Evolutionary conservation across 148 eudicot genomes (phyloP).

Genomic region (Persicaria tinctoria): DNA sequence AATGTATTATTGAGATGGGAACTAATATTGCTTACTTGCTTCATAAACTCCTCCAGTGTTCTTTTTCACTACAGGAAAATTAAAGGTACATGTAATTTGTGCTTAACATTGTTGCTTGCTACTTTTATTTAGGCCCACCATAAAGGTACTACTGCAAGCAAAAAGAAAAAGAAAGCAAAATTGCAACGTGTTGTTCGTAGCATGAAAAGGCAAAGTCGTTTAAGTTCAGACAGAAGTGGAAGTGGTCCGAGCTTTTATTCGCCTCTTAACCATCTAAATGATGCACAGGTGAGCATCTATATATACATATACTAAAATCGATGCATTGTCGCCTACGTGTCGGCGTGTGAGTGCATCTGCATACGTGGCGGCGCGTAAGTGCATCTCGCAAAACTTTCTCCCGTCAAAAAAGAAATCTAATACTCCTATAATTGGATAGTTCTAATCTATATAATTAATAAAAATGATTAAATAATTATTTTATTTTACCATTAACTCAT

Average conservation of each 20-base stretch:
- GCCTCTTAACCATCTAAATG: constrained; percentile 78
- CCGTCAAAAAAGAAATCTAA: too few species aligned
- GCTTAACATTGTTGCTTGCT: not conserved
- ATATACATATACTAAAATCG: too few species aligned
- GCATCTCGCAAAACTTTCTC: too few species aligned
- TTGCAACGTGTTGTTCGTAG: constrained; percentile 79
- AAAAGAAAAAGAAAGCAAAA: constrained; percentile 97
- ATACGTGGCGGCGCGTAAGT: too few species aligned
- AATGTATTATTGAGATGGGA: not conserved
- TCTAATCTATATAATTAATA: too few species aligned
- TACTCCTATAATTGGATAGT: too few species aligned
- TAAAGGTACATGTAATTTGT: not conserved
- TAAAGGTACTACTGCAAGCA: constrained; percentile 82
- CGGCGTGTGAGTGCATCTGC: too few species aligned
- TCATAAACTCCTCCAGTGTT: not conserved
- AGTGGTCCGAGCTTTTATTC: constrained; percentile 66
- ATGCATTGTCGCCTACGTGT: too few species aligned
- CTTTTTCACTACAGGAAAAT: not conserved
- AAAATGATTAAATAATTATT: too few species aligned
- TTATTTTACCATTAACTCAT: too few species aligned
- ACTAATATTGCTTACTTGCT: not conserved
- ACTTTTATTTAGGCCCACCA: constrained; percentile 53
- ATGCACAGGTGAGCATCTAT: constrained; percentile 63
- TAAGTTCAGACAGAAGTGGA: constrained; percentile 46
- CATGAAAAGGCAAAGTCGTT: constrained; percentile 83